Evolutionary conservation across 1,284 basidiomycete genomes (phyloP), one percentile per base, ranked within the genome.

Genomic region (Retiboletus flavoniger): DNA sequence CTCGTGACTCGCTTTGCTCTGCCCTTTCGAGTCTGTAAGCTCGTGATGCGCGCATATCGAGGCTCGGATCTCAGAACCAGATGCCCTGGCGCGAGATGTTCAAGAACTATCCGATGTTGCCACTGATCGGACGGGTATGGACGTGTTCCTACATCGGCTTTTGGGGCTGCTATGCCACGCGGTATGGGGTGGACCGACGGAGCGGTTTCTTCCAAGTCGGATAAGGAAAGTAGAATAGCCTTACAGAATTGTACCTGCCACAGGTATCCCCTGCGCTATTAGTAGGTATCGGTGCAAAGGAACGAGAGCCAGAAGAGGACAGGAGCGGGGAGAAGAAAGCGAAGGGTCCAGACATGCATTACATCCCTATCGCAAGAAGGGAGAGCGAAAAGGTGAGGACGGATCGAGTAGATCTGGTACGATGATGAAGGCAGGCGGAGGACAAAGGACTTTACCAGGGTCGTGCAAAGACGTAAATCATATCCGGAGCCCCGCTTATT

Each of bases 141-240:
- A 29, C 88, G 93, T 3, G 84, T 98, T 0, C 97, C 96, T 0
- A 87, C 99, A 19, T 87, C 90, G 9, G 90, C 93, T 52, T 99
- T 99, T 62, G 96, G 97, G 11, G 87, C 91, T 6, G 96, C 96
- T 6, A 82, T 99, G 65, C 78, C 98, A 7, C 84, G 95, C 41
- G 96, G 96, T 0, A 98, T 99, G 96, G 96, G 95, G 4, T 98
- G 95, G 93, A 89, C 89, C 55, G 88, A 93, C 47, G 91, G 91
- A 0, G 81, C 79, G 19, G 83, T 88, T 1, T 88, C 88, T 3
- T 82, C 85, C 16, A 75, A 59, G 40, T 54, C 42, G 5, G 67
- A 61, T 2, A 80, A 78, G 56, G 82, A 6, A 60, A 68, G 56
- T 78, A 81, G 24, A 81, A 78, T 51, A 84, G 81, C 1, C 59